A percentile compares a stretch with the other conserved stretches of the same genome.
These are phyloP conservation scores for Lecanoromycetidae sp. DNA, from an alignment of 2,329 filamentous ascomycete species.

Conservation along the genomic window DNA sequence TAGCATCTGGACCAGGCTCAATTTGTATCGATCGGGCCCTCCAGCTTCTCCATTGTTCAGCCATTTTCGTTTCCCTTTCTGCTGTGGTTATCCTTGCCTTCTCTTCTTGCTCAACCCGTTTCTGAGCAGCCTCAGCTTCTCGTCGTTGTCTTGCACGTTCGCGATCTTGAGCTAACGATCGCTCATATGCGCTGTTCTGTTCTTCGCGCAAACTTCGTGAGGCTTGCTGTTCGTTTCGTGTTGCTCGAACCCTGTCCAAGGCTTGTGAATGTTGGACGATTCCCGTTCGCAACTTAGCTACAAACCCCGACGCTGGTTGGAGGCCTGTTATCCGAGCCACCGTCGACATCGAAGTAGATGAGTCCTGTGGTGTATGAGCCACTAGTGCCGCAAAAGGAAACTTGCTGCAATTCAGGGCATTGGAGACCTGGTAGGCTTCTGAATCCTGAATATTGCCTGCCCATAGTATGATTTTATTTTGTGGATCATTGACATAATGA, in stretches of 20 bases:
- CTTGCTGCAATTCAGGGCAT: slow-evolving; percentile 76
- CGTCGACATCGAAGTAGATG: slow-evolving; percentile 79
- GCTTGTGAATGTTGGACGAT: slow-evolving; percentile 67
- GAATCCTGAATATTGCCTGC: slow-evolving; percentile 84
- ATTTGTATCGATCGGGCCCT: slow-evolving; percentile 52
- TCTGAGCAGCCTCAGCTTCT: slow-evolving; percentile 58
- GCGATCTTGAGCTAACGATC: slow-evolving; percentile 74
- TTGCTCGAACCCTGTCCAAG: slow-evolving; percentile 60
- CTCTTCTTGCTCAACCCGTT: slow-evolving; percentile 53
- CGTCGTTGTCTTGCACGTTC: slow-evolving; percentile 66
- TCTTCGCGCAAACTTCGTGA: slow-evolving; percentile 70
- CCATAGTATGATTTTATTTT: slow-evolving; percentile 79
- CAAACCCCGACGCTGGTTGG: slow-evolving; percentile 55
- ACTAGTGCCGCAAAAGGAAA: slow-evolving; percentile 83
- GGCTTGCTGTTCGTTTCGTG: slow-evolving; percentile 67
- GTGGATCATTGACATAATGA: slow-evolving; percentile 59
- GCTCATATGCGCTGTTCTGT: slow-evolving; percentile 88
- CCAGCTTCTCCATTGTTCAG: slow-evolving; percentile 69
- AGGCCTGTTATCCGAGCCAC: slow-evolving; percentile 67
- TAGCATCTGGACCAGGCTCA: slow-evolving; percentile 54
- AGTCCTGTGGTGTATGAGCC: slow-evolving; percentile 74
- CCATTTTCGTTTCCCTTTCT: slow-evolving; percentile 42
- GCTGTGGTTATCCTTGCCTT: slow-evolving; percentile 52
- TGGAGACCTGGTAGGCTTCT: slow-evolving; percentile 87
- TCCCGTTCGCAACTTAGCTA: slow-evolving; percentile 60